phyloP scores from a whole-genome alignment of 2,329 filamentous ascomycete species.

The Cercospora canescens region DNA sequence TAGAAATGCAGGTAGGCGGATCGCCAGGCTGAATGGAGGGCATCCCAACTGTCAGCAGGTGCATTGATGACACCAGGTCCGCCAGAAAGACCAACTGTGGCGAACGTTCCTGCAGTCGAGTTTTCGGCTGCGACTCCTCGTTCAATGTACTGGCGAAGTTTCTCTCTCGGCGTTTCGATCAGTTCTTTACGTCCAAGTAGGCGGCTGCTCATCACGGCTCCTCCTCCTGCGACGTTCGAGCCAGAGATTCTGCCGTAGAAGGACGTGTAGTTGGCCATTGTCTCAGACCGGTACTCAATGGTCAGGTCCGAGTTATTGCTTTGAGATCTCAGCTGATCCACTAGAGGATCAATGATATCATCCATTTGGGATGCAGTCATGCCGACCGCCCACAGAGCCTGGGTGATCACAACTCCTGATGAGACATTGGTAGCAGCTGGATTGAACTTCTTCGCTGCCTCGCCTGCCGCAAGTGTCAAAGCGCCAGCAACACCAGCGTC shows the following conservation, averaged over 20 bases:
- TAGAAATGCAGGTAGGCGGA: conserved; percentile 37
- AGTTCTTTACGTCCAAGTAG: conserved; percentile 38
- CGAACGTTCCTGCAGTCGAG: conserved; percentile 26
- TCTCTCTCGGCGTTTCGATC: conserved; percentile 17
- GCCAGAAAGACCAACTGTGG: conserved; percentile 32
- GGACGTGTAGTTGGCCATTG: conserved; percentile 27
- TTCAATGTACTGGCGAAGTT: conserved; percentile 20
- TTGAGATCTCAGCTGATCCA: conserved; percentile 8
- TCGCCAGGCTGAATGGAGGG: conserved; percentile 37
- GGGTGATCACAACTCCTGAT: conserved; percentile 31
- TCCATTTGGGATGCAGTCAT: conserved; percentile 24
- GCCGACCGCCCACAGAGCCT: conserved; percentile 34
- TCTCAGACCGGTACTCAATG: conserved; percentile 19
- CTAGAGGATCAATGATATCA: conserved; percentile 22
- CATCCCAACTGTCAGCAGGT: conserved; percentile 31
- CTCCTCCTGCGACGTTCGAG: conserved; percentile 32
- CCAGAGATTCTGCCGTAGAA: conserved; percentile 34
- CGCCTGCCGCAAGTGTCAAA: conserved; percentile 20
- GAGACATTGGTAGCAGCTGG: conserved; percentile 33
- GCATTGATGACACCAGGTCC: conserved; percentile 31
- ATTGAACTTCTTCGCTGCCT: conserved; percentile 34
- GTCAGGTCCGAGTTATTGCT: conserved; percentile 12
- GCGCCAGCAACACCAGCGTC: conserved; percentile 32
- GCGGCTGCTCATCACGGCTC: conserved; percentile 36
- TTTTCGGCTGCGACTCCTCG: conserved; percentile 23